phyloP scores from a whole-genome alignment of 441 rosid genomes.

The Omphalea diandra region DNA sequence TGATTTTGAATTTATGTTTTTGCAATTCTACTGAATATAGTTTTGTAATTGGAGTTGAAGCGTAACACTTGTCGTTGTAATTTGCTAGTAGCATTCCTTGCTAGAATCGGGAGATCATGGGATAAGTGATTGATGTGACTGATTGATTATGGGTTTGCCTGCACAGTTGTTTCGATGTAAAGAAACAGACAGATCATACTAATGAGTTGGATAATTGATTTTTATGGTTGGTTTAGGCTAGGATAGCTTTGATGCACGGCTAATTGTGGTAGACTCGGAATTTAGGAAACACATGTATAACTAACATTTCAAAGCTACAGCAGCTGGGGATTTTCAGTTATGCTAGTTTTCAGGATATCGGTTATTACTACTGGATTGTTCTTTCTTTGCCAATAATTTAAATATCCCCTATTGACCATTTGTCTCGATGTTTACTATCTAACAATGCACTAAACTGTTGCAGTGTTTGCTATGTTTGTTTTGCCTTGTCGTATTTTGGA shows the following conservation, averaged over 20 bases:
- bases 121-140: neutral
- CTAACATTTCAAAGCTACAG: neutral
- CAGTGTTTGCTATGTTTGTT: neutral
- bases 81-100: neutral
- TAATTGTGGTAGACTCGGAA: neutral
- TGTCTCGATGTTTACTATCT: neutral
- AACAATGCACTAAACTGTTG: neutral
- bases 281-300: neutral
- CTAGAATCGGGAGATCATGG: neutral
- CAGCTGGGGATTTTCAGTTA: neutral
- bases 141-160: neutral
- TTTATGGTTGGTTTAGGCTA: no score
- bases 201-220: no score
- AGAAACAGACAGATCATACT: neutral
- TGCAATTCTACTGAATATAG: neutral
- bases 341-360: neutral
- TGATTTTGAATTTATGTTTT: no score
- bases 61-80: no score
- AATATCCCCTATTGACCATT: neutral
- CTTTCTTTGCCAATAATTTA: neutral
- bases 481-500: neutral
- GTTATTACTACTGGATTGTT: neutral
- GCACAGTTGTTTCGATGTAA: neutral
- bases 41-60: neutral
- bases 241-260: no score